Evolutionary conservation across 495 filamentous ascomycete genomes (phyloP), one percentile per base, ranked within the genome.

Genomic region (Neurospora sp.): DNA sequence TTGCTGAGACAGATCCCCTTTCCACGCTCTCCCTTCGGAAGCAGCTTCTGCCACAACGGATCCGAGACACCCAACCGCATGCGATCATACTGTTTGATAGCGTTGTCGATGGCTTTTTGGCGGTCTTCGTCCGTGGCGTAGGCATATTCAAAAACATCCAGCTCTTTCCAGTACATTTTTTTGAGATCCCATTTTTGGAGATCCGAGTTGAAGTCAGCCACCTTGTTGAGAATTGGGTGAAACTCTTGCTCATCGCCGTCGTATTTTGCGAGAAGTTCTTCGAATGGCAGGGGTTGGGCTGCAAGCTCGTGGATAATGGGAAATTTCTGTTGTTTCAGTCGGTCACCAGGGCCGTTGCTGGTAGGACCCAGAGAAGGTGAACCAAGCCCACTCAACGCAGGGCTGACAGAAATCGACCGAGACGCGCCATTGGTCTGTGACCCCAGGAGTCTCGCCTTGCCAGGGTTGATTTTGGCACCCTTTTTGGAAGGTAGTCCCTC

Each of bases 1-100:
- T 89, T 90, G 74, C 94, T 97, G 10, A 97, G 84, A 70, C 88
- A 88, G 73, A 90, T 94, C 20, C 93, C 93, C 79, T 94, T 93
- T 27, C 90, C 91, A 37, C 93, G 87, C 72, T 97, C 93, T 42
- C 89, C 84, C 73, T 87, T 88, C 1, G 91, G 89, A 38, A 96
- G 87, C 53, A 97, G 85, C 75, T 84, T 85, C 79, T 97, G 92
- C 93, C 94, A 97, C 4, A 92, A 83, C 69, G 89, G 87, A 73
- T 96, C 93, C 5, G 88, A 86, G 40, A 87, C 85, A 31, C 86
- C 87, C n/a, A 97, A 81, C 6, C 94, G 88, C 83, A 91, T 85
- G 71, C 91, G 89, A 83, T 97, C 94, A 76, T 91, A 97, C 35
- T 90, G 87, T 44, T 87, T 90, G 70, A 96, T 87, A n/a, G 93